Conservation (phyloP, 2,329 filamentous ascomycete genomes). For the Lachnellula arida region DNA sequence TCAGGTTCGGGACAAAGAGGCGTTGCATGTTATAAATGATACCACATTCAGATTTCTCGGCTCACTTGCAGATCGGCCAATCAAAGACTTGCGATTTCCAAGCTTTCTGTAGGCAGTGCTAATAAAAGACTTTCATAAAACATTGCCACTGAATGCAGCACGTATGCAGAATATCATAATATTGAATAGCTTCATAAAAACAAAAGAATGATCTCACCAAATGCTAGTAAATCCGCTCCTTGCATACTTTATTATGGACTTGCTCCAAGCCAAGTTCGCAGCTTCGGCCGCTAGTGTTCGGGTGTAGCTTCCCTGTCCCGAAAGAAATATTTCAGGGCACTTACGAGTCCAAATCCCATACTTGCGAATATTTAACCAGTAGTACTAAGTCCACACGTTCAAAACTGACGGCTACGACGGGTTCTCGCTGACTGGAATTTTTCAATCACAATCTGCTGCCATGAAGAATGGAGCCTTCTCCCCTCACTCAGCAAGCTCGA, state of each 20-base stretch:
- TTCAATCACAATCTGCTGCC: constrained; percentile 15
- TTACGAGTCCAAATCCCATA: neutral
- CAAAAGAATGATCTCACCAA: neutral
- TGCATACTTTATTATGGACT: neutral
- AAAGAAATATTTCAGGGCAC: neutral
- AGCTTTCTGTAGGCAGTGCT: neutral
- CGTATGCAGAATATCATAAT: neutral
- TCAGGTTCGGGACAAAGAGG: neutral
- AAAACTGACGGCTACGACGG: neutral
- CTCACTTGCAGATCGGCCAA: constrained; percentile 3
- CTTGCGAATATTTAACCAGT: too few species aligned
- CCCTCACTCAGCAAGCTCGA: constrained; percentile 85
- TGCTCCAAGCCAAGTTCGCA: neutral
- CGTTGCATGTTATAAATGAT: constrained; percentile 1
- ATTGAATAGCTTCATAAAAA: neutral
- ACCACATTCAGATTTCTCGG: constrained; percentile 1
- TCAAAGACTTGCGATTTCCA: constrained; percentile 3
- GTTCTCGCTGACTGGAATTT: neutral
- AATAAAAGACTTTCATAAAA: neutral
- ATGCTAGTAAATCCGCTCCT: too few species aligned
- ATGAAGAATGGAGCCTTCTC: constrained; percentile 75
- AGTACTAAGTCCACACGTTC: neutral
- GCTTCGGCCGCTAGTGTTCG: neutral
- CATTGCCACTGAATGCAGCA: neutral
- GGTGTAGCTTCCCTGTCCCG: neutral